phyloP scores from a whole-genome alignment of 2,329 filamentous ascomycete species.

The Diaporthe helianthi region DNA sequence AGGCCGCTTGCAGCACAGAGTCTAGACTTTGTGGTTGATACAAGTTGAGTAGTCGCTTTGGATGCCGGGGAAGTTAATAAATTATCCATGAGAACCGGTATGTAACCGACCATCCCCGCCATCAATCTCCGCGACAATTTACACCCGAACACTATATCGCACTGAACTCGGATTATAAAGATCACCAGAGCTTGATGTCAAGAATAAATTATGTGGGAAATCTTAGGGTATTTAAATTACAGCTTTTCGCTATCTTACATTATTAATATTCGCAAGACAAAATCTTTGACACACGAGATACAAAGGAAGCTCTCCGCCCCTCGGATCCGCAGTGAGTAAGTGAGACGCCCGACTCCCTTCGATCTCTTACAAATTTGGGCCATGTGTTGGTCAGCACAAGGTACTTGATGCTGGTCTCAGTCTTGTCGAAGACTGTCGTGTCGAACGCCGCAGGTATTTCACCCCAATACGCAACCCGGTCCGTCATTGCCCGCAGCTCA shows the following conservation, averaged over 20 bases:
- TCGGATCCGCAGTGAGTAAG: neutral
- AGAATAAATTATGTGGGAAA: no score
- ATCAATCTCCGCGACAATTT: no score
- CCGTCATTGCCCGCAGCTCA: conserved; percentile 16
- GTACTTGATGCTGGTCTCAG: conserved; percentile 68
- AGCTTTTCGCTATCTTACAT: neutral
- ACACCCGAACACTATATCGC: no score
- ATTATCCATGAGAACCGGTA: no score
- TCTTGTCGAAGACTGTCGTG: conserved; percentile 62
- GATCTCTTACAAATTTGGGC: conserved; percentile 58
- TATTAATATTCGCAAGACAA: conserved; percentile 16
- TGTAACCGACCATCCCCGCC: conserved; percentile 1
- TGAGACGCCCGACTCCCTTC: conserved; percentile 13
- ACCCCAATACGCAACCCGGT: conserved; percentile 44
- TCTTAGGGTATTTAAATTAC: neutral
- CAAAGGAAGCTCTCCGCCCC: neutral
- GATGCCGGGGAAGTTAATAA: neutral
- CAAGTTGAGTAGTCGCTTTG: neutral
- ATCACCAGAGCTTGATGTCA: no score
- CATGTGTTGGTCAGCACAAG: conserved; percentile 74
- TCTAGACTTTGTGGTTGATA: neutral
- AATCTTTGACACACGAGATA: conserved; percentile 7
- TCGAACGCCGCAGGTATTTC: conserved; percentile 58
- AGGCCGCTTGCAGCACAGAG: neutral
- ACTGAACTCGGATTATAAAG: no score